Base-by-base conservation (phyloP, 352 stramenopile genomes). In the Phytophthora aleatoria region DNA sequence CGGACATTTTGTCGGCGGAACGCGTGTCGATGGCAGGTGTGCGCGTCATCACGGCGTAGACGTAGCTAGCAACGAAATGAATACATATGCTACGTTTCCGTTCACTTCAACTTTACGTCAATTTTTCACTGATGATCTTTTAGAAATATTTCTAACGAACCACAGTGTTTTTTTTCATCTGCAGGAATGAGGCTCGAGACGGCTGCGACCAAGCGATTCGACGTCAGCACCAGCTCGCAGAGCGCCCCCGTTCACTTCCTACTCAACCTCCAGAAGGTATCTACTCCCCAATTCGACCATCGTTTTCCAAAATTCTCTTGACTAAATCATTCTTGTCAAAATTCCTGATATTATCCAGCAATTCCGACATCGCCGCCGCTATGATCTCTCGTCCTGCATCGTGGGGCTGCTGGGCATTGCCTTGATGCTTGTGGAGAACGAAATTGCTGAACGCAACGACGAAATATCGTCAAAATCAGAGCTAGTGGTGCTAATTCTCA, bases 371-470 rank as follows among this genome's bases (percentile, higher is more conserved):
- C 73, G 83, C 16, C 71, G 75, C 2, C 73, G 63, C 8, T 87
- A 74, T 64, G 81, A 91, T 41, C 64, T 88, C n/a, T 45, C 53
- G n/a, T 73, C 77, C 0, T 90, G 81, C 20, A 60, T 65, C 10
- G 31, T 87, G 1, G 83, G 61, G 13, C 61, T 89, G 0, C 15
- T 79, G 1, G 84, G 84, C 8, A 61, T 92, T 9, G 35, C 82
- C 15, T 42, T 92, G 28, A 92, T 92, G 84, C 75, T 92, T 3
- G 69, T 58, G n/a, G 73, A 90, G 55, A 92, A 90, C 55, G 81
- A 92, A 41, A 61, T 85, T 8, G 27, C 87, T 8, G 76, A 75
- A 60, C 59, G 48, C 8, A 67, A 45, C 2, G 55, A 30, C 5
- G 31, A 65, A 16, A 43, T 35, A 5, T 30, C 51, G 6, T 11